Evolutionary conservation across 352 stramenopile species (phyloP).

Genomic region (Pythium pyrilobum): DNA sequence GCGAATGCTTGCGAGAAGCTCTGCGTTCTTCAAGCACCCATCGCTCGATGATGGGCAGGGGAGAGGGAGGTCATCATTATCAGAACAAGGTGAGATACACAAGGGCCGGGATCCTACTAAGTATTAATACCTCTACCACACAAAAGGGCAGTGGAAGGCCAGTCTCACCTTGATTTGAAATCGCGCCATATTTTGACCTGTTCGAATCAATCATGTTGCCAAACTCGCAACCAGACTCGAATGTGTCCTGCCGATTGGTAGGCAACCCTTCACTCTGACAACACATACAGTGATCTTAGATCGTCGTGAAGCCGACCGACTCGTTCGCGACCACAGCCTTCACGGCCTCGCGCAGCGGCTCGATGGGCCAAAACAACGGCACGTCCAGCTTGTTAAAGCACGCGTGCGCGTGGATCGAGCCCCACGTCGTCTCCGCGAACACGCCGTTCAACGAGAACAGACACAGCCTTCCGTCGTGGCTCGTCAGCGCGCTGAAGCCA

Average conservation of each 20-base stretch:
- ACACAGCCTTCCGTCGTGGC: slow-evolving; percentile 19
- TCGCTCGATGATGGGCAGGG: no score
- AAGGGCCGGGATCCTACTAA: not conserved
- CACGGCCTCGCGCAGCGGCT: slow-evolving; percentile 8
- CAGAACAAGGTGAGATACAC: slow-evolving; percentile 1
- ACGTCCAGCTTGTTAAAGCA: slow-evolving; percentile 2
- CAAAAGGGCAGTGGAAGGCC: no score
- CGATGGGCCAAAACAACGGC: not conserved
- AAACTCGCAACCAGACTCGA: no score
- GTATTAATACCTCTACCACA: no score
- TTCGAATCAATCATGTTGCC: no score
- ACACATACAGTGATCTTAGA: not conserved
- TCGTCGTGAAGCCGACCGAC: slow-evolving; percentile 11
- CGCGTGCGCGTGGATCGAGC: slow-evolving; percentile 1
- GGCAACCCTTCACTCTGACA: no score
- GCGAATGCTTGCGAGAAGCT: not conserved
- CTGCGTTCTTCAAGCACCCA: slow-evolving; percentile 13
- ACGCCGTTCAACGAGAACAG: slow-evolving; percentile 16
- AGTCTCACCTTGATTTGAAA: not conserved
- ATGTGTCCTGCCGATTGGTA: no score
- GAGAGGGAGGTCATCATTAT: no score
- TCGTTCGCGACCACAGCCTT: slow-evolving; percentile 4
- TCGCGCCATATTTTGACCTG: no score
- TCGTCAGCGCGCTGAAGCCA: slow-evolving; percentile 24
- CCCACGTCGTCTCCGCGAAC: not conserved